A percentile compares a stretch with the other conserved stretches of the same genome.
These are phyloP conservation scores for Phalaenopsis hybrid DNA, from an alignment of 116 monocot species.

Conservation along the genomic window DNA sequence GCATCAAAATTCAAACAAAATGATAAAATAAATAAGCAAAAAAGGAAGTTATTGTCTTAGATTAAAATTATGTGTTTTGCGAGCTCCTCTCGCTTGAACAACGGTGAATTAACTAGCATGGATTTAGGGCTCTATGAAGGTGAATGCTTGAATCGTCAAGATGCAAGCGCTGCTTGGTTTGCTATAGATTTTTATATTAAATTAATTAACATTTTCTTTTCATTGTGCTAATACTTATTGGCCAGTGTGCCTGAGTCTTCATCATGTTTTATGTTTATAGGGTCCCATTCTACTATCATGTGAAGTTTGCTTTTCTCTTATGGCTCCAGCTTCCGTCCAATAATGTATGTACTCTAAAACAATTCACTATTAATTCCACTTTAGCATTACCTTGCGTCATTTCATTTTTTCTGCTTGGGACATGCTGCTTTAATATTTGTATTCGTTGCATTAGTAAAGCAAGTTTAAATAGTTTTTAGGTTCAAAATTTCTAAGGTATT, in stretches of 20 bases:
- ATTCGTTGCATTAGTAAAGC: not conserved
- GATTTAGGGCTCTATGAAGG: not conserved
- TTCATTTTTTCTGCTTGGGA: not conserved
- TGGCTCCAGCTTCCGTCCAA: conserved; percentile 37
- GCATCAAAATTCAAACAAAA: not conserved
- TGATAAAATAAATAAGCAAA: not conserved
- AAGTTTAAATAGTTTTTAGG: not conserved
- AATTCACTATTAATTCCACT: not conserved
- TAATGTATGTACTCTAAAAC: conserved; percentile 25
- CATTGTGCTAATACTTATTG: not conserved
- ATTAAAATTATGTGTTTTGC: too few relatives aligned
- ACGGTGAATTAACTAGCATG: not conserved
- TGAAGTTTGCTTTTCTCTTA: conserved; percentile 42
- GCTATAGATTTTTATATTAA: not conserved
- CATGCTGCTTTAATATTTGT: not conserved
- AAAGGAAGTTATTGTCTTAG: not conserved
- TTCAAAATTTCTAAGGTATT: not conserved
- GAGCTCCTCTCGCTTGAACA: not conserved
- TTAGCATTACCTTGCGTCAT: not conserved
- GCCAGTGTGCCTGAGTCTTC: not conserved
- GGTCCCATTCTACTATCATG: conserved; percentile 35
- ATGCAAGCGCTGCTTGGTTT: not conserved
- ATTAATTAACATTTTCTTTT: not conserved
- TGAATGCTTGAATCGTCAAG: not conserved
- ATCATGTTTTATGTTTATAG: conserved; percentile 10